Conservation (phyloP, 768 basidiomycete genomes). For the Boletus barrowsii region DNA sequence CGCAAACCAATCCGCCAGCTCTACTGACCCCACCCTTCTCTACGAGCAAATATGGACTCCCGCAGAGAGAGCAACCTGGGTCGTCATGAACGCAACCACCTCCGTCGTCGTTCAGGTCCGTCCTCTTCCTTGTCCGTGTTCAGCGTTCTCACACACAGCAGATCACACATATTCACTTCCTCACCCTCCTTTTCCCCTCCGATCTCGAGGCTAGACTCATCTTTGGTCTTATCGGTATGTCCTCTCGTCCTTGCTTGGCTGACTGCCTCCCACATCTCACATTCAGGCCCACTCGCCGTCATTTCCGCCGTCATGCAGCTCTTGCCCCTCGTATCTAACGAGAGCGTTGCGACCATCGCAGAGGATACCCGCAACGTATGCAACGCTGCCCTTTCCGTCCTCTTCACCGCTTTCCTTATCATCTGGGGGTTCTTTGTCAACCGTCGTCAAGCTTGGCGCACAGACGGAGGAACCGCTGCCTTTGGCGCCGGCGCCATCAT, state of each 20-base stretch:
- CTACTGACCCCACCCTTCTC: slow-evolving; percentile 22
- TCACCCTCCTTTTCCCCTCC: slow-evolving; percentile 93
- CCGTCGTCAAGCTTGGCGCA: slow-evolving; percentile 89
- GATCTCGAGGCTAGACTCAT: slow-evolving; percentile 84
- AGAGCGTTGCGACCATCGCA: slow-evolving; percentile 49
- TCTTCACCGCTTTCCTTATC: slow-evolving; percentile 86
- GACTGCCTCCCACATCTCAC: not conserved
- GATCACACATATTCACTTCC: slow-evolving; percentile 97
- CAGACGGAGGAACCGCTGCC: slow-evolving; percentile 92
- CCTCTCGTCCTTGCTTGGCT: fast-evolving
- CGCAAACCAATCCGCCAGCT: slow-evolving; percentile 11
- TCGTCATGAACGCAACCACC: slow-evolving; percentile 82
- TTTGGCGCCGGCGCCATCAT: slow-evolving; percentile 84
- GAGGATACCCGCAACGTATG: slow-evolving; percentile 87
- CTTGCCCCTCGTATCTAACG: slow-evolving; percentile 51
- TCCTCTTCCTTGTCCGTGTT: not conserved
- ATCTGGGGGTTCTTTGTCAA: slow-evolving; percentile 95
- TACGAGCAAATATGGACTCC: slow-evolving; percentile 52
- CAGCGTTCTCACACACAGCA: slow-evolving; percentile 29
- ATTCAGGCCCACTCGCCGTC: slow-evolving; percentile 78
- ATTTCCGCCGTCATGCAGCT: slow-evolving; percentile 83
- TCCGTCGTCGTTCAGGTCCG: slow-evolving; percentile 82
- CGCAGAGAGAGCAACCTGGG: slow-evolving; percentile 72
- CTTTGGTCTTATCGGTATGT: slow-evolving; percentile 73
- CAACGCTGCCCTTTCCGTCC: slow-evolving; percentile 92